Evolutionary conservation across 2,329 filamentous ascomycete genomes (phyloP).

Genomic region (Microascus cirrosus): DNA sequence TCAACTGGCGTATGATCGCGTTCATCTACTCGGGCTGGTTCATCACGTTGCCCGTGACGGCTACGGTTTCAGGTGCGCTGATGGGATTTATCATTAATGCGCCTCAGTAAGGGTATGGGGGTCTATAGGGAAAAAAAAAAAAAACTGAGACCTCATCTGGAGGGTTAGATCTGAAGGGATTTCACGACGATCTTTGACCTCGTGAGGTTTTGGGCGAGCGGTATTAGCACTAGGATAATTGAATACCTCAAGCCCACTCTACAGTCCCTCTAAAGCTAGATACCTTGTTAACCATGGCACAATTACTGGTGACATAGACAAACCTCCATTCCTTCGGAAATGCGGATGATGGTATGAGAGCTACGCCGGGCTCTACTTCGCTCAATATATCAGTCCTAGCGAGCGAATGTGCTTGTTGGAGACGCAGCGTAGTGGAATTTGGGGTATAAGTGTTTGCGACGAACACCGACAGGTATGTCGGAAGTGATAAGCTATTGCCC

Average conservation of each 20-base stretch:
- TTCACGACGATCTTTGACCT: neutral
- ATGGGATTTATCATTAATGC: constrained; percentile 55
- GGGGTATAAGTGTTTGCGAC: no score
- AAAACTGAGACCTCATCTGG: neutral
- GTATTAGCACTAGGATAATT: neutral
- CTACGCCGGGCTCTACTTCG: no score
- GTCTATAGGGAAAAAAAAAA: neutral
- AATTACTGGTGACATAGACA: no score
- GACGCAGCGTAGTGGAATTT: no score
- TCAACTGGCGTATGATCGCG: constrained; percentile 52
- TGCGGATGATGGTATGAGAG: no score
- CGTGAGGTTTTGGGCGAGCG: neutral
- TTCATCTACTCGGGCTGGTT: constrained; percentile 52
- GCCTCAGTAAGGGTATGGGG: constrained; percentile 19
- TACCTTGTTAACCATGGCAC: no score
- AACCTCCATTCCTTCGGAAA: no score
- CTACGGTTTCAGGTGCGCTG: constrained; percentile 44
- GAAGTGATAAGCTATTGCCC: no score
- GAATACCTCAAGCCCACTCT: neutral
- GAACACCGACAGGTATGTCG: no score
- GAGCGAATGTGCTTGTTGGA: no score
- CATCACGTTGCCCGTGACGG: constrained; percentile 46
- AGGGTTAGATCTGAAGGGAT: neutral
- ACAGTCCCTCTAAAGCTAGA: neutral
- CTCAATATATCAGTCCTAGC: no score